phyloP scores from a whole-genome alignment of 768 basidiomycete genomes.

The Suillus subaureus region DNA sequence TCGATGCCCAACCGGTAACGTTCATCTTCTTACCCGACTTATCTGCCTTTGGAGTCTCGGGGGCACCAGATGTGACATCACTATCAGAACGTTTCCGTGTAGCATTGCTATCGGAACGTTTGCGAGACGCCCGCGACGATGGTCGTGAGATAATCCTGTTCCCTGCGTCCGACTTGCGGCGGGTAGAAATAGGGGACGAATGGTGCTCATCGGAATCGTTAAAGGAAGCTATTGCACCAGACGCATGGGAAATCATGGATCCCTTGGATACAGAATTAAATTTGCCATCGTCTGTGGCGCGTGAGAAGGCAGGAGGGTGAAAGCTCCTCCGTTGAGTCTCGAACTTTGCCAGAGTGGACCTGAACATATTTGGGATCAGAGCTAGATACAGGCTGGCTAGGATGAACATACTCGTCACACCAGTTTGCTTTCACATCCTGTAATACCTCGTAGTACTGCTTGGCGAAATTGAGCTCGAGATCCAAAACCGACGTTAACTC shows the following conservation, averaged over 20 bases:
- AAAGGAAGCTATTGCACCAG: constrained; percentile 17
- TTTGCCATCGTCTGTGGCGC: constrained; percentile 29
- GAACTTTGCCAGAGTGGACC: constrained; percentile 32
- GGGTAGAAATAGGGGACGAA: constrained; percentile 21
- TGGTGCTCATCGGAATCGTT: constrained; percentile 42
- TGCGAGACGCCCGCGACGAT: constrained; percentile 61
- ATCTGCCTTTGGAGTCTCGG: constrained; percentile 37
- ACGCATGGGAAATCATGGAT: constrained; percentile 27
- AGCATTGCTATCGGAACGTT: constrained; percentile 58
- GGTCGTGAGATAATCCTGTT: constrained; percentile 52
- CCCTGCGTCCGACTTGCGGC: constrained; percentile 45
- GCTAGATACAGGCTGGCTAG: constrained; percentile 1
- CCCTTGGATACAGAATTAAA: constrained; percentile 35
- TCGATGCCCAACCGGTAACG: constrained; percentile 59
- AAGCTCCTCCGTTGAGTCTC: constrained; percentile 23
- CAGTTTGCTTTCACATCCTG: constrained; percentile 69
- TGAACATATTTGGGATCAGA: constrained; percentile 20
- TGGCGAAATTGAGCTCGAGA: constrained; percentile 71
- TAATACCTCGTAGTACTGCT: constrained; percentile 73
- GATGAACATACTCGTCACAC: constrained; percentile 57
- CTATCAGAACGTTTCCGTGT: constrained; percentile 69
- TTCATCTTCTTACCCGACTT: constrained; percentile 43
- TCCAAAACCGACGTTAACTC: constrained; percentile 76
- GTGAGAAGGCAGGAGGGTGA: constrained; percentile 20
- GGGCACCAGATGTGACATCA: constrained; percentile 40